Evolutionary conservation across 2,329 filamentous ascomycete species (phyloP), one percentile per base, ranked within the genome.

Genomic region (Cladophialophora yegresii): DNA sequence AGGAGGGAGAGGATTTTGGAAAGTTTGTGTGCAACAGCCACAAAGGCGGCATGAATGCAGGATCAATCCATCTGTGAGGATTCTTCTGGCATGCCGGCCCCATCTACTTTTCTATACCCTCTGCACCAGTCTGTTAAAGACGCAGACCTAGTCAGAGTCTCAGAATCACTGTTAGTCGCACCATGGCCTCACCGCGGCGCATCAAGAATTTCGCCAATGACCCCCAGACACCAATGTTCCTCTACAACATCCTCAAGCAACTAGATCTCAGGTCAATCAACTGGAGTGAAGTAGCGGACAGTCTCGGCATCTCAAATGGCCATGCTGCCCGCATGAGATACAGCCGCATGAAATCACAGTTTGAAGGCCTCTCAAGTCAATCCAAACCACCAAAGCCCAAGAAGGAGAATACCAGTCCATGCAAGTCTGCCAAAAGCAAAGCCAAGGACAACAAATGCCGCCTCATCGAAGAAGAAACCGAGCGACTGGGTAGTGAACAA

Each of bases 301-400:
- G 82, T 54, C 73, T 82, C 12, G 79, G 80, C 51, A 83, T 85
- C 60, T 82, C 81, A 40, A 85, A 85, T 59, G 83, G 82, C 43
- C 83, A 85, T 69, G 83, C 83, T 3, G 83, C 83, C 13, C 80
- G 83, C 45, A 85, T 85, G 83, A 79, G 83, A 30, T 85, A 80
- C 71, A 82, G 80, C 23, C 80, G 83, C 40, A 84, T 84, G 73
- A 80, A 77, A 63, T 77, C 80, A 61, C 81, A 84, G 54, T 82
- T 83, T 76, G 83, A 85, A 64, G 80, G 79, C 13, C 75, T 71
- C 3, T 68, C 72, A 8, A 72, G 72, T 3, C 51, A 67, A 30
- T 50, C 47, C n/a, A 67, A 60, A 32, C 28, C 65, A 33, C 50
- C 58, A 28, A 65, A 64, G 50, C 54, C 61, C 2, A 65, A 64